Evolutionary conservation across 345 rosid species (phyloP).

Genomic region (Salix viminalis): DNA sequence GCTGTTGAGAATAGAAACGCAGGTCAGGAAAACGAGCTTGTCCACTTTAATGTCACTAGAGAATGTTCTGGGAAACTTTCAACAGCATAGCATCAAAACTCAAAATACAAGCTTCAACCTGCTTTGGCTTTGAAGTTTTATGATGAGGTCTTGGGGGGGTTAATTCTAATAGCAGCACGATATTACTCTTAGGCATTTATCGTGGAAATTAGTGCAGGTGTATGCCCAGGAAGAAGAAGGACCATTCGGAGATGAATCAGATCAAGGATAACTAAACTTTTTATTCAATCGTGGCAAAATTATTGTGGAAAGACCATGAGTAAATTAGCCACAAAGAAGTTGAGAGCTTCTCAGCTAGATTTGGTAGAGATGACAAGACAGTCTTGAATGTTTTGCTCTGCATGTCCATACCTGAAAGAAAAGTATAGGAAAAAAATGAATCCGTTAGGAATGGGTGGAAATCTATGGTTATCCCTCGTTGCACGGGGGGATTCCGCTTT

Average conservation of each 20-base stretch:
- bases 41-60: neutral
- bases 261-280: neutral
- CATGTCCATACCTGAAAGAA: neutral
- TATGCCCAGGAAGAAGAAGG: neutral
- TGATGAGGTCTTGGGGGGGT: neutral
- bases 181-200: neutral
- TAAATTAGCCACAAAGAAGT: neutral
- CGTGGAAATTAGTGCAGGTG: neutral
- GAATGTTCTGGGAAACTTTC: neutral
- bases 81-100: neutral
- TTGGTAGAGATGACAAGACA: neutral
- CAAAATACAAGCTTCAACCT: neutral
- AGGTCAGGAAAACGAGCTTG: neutral
- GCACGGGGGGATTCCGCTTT: neutral
- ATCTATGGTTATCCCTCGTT: neutral
- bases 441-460: neutral
- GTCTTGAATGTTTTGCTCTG: neutral
- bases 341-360: neutral
- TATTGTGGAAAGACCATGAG: neutral
- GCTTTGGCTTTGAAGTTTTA: neutral
- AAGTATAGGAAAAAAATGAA: neutral
- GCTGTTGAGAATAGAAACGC: neutral
- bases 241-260: neutral
- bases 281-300: neutral
- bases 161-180: neutral